These are phyloP conservation scores for Eucalyptus erythrocorys DNA, from an alignment of 345 rosid genomes.

Conservation along the genomic window DNA sequence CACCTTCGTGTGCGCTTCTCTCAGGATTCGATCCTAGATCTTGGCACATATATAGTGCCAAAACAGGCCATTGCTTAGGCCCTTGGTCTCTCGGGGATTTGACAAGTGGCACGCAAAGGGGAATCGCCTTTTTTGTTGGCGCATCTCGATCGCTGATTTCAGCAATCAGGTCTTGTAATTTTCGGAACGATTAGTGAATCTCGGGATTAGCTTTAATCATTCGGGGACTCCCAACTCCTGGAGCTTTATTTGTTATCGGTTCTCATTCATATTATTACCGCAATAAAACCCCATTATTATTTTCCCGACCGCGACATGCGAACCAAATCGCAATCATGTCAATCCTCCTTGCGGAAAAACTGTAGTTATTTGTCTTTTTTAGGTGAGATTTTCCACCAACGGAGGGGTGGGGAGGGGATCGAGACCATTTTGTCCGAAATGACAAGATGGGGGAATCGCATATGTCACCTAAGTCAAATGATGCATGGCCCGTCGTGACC, in stretches of 20 bases:
- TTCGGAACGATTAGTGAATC: neutral
- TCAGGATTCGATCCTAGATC: neutral
- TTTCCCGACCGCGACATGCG: slow-evolving; percentile 15
- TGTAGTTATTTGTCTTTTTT: slow-evolving; percentile 1
- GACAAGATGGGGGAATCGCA: neutral
- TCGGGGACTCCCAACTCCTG: neutral
- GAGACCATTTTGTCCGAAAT: neutral
- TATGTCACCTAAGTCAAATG: neutral
- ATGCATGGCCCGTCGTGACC: neutral
- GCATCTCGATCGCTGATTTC: neutral
- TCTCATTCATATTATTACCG: slow-evolving; percentile 11
- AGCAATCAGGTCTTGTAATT: neutral
- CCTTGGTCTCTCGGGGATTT: neutral
- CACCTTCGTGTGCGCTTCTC: neutral
- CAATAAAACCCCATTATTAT: slow-evolving; percentile 10
- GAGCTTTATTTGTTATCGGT: slow-evolving; percentile 6
- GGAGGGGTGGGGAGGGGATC: neutral
- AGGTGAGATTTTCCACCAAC: neutral
- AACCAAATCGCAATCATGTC: slow-evolving; percentile 31
- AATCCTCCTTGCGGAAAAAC: neutral
- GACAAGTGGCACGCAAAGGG: neutral
- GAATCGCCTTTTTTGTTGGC: neutral
- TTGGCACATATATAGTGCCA: neutral
- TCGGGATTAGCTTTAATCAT: neutral
- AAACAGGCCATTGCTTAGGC: neutral